phyloP scores from a whole-genome alignment of 352 stramenopile genomes.

The Phytophthora capsici region DNA sequence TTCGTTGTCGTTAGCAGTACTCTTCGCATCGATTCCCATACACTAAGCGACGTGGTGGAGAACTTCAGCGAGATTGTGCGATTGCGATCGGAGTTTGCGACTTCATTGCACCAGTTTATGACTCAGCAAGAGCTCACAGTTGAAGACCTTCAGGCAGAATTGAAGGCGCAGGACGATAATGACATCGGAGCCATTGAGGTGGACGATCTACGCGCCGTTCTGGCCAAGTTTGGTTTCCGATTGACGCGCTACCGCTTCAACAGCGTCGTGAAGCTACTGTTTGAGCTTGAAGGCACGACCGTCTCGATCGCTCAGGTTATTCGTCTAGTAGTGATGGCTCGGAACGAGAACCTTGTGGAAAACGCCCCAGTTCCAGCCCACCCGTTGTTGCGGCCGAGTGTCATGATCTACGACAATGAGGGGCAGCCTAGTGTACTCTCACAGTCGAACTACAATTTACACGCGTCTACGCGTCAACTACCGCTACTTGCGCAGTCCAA shows the following conservation, averaged over 20 bases:
- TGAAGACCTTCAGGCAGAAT: constrained; percentile 38
- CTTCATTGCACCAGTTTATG: constrained; percentile 32
- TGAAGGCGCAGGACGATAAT: constrained; percentile 37
- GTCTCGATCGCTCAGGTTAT: constrained; percentile 56
- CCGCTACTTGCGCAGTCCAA: constrained; percentile 20
- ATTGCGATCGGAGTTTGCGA: constrained; percentile 56
- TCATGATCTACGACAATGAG: constrained; percentile 15
- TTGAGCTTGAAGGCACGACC: constrained; percentile 39
- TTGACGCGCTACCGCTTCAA: constrained; percentile 68
- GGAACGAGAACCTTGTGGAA: constrained; percentile 26
- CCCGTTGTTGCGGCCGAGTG: constrained; percentile 28
- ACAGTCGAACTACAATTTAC: constrained; percentile 28
- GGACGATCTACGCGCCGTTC: constrained; percentile 45
- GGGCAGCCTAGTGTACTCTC: constrained; percentile 21
- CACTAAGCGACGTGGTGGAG: constrained; percentile 60
- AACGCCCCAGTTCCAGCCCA: constrained; percentile 5
- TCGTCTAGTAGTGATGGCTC: constrained; percentile 43
- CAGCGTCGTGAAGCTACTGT: constrained; percentile 59
- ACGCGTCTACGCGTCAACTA: constrained; percentile 25
- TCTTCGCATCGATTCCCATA: constrained; percentile 53
- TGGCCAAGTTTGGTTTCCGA: constrained; percentile 46
- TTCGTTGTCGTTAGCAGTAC: constrained; percentile 65
- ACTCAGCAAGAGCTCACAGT: constrained; percentile 13
- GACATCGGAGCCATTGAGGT: constrained; percentile 43
- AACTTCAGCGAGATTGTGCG: constrained; percentile 64